Base-by-base conservation (phyloP, 345 rosid genomes). In the Moricandia moricandioides region DNA sequence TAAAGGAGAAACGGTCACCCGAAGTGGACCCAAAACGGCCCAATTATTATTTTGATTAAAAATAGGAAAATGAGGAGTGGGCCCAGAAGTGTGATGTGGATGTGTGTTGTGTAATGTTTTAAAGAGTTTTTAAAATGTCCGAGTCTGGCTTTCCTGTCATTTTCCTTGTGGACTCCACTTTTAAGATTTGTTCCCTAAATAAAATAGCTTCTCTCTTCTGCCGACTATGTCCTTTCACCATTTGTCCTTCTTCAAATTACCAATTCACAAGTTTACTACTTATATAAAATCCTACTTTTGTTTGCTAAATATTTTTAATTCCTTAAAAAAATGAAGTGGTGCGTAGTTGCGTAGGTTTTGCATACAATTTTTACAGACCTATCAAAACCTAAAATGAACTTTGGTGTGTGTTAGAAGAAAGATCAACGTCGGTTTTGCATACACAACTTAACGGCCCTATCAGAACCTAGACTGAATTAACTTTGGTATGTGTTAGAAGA, bases 1-100 rank as follows among this genome's bases (percentile, higher is more conserved):
- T 65, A 74, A 66, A 74, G 18, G 4, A 75, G 35, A 61, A 68
- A 37, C 74, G 74, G 79, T 75, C 79, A 74, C 79, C 79, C 45
- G 4, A 1, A 27, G 70, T 40, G 80, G 75, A 70, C 80, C 75
- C 75, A 34, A 0, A 37, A 55, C 58, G 59, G 66, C 71, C 75
- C 52, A 70, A 68, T 30, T 65, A 43, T 72, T 72, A 29, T 29
- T 63, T 52, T 33, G 14, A 27, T 13, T 16, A 31, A 18, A 43
- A 6, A 16, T 29, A 49, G 31, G 43, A 60, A 31, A 34, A 26
- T 1, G 30, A 37, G n/a, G 13, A 10, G 72, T 75, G 55, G 78
- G 52, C 3, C 73, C 78, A 16, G 73, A 40, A 67, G 68, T 75
- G 79, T 62, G 68, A 67, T 74, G 60, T 67, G 30, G 78, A 74